These are phyloP conservation scores for Crithidia fasciculata DNA, from an alignment of 208 protist species.

Conservation along the genomic window DNA sequence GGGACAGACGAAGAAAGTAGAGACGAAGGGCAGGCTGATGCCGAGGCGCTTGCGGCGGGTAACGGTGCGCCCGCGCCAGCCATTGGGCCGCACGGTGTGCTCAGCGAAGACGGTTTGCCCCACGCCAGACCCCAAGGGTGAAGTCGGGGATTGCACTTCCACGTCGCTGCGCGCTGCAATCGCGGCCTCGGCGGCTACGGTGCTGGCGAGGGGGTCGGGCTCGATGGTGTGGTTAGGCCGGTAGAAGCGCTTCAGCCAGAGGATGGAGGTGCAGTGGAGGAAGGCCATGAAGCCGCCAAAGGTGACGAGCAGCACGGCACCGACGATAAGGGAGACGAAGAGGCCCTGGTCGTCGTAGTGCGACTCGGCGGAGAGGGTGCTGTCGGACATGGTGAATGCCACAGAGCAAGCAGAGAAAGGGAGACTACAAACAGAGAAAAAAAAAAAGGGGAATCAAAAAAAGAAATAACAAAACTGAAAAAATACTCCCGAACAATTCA, in stretches of 20 bases:
- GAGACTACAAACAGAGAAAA: background rate
- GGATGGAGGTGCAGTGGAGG: conserved; percentile 38
- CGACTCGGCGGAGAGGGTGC: conserved; percentile 21
- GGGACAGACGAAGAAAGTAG: conserved; percentile 61
- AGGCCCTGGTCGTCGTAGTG: conserved; percentile 87
- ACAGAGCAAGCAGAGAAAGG: background rate
- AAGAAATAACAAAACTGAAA: background rate
- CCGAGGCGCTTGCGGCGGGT: conserved; percentile 53
- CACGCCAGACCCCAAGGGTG: background rate
- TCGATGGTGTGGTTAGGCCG: conserved; percentile 77
- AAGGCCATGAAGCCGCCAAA: conserved; percentile 48
- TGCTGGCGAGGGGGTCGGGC: conserved; percentile 14
- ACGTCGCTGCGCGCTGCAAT: background rate
- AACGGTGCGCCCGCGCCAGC: conserved; percentile 22
- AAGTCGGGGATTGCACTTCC: background rate
- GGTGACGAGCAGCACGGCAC: conserved; percentile 33
- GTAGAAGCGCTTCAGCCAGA: conserved; percentile 85
- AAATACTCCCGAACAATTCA: background rate
- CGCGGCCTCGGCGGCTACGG: background rate
- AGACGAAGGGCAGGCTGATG: conserved; percentile 54
- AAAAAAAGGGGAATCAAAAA: background rate
- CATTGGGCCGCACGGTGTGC: conserved; percentile 24
- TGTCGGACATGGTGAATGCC: conserved; percentile 11
- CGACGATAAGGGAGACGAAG: conserved; percentile 58
- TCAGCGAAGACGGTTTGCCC: conserved; percentile 16